Base-by-base conservation (phyloP, 108 stramenopile genomes). In the Nitzschia sp. region DNA sequence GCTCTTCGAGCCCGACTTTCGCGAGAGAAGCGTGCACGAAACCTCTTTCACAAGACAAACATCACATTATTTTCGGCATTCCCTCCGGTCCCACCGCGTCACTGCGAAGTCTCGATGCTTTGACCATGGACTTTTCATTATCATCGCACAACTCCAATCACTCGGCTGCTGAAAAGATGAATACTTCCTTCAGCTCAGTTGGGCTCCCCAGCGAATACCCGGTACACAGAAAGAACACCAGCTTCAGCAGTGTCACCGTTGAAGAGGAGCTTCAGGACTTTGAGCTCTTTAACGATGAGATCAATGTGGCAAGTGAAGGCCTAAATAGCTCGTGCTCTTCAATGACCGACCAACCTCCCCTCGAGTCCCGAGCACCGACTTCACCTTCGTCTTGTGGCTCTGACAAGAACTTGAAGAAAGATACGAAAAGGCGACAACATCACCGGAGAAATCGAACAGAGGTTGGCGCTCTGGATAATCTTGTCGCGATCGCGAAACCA, bases 221-320 rank as follows among this genome's bases (percentile, higher is more conserved):
- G 5, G 5, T 26, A 1, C 60, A 61, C 25, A 13, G 41, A 21
- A 41, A 38, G 38, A 44, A 16, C 13, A 45, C 38, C 41, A 61
- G 69, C 46, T 59, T 60, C 50, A 59, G 45, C 44, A 56, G 53
- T 25, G 38, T 15, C n/a, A 50, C 47, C 9, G 25, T 56, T 9
- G 58, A 58, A 31, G 69, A 71, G 47, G 60, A 61, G 33, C 59
- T 71, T 2, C 50, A 61, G 36, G 69, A 71, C 19, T 71, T 71
- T 36, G 69, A 60, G 30, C 35, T 34, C 3, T 58, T 71, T 32
- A 31, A 50, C 19, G 59, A 36, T 47, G 46, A 52, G 21, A 30
- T 1, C 9, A 4, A 23, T 35, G 26, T 33, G 33, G 19, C 34
- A 16, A 2, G 19, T 15, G 17, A 16, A 33, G 13, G 13, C 6